Base-by-base conservation (phyloP, 768 basidiomycete genomes). In the Clathrus columnatus region DNA sequence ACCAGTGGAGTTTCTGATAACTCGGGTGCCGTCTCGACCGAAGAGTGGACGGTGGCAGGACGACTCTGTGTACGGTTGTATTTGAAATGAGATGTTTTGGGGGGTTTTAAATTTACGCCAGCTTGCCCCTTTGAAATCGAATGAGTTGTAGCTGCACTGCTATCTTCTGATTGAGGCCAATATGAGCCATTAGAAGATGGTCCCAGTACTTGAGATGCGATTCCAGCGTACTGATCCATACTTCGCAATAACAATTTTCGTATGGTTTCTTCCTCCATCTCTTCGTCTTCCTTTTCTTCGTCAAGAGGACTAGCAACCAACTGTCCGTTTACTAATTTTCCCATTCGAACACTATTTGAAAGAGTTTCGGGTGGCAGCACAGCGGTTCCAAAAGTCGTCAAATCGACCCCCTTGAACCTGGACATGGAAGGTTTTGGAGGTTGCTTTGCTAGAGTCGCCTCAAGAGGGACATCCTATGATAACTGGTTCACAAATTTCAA, bases 361-460 rank as follows among this genome's bases (percentile, higher is more conserved):
- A 84, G 63, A 17, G 76, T 76, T 29, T 71, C 73, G 5, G 82
- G 73, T 24, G 79, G 57, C 44, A 72, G 52, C 28, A 76, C 67
- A 14, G 73, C 70, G 53, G 68, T 70, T 36, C 68, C 75, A 27
- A 78, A 64, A 1, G 76, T 75, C 48, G 65, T 70, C 26, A 16
- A 74, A 68, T 20, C 75, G 77, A 42, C 70, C 76, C 1, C 82
- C n/a, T 51, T 57, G 67, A 89, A 88, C 41, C 73, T 78, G 11
- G 87, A 89, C 41, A 83, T 67, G 0, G 74, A 62, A 6, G 79
- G 73, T 62, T 79, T 84, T 43, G 73, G 68, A 17, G 63, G 69
- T 16, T 70, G 58, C 32, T 62, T 67, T 1, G 71, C 62, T 0
- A 75, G 65, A 8, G 72, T 70, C 18, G 75, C 70, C 0, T 79